Base-by-base conservation (phyloP, 768 basidiomycete species). In the Tricholoma furcatifolium region DNA sequence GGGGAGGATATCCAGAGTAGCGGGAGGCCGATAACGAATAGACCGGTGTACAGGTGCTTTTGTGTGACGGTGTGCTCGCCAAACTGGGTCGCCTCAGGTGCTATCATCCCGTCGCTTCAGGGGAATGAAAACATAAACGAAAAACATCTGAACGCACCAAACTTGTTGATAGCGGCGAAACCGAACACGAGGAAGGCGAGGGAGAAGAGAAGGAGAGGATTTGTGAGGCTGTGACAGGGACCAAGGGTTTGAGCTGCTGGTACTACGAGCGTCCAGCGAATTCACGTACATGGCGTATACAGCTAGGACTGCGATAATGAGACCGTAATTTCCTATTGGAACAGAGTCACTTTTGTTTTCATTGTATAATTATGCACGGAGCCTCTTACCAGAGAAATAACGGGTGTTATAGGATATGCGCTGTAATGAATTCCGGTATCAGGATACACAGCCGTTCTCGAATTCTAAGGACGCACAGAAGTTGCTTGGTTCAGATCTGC, bases 371-470 rank as follows among this genome's bases (percentile, higher is more conserved):
- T 54, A 31, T 12, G 36, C 24, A 7, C 12, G 4, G 32, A 2
- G 45, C 23, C 54, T 66, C 50, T 55, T 47, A 86, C 85, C 87
- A 52, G 89, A 91, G 71, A 91, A 91, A 66, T 91, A 91, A 44
- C 89, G 85, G 36, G 93, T 93, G 74, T 96, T 96, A 76, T 96
- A 93, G 20, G 91, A 91, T 80, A 95, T 91, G 54, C 93, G 84
- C 92, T 93, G 64, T 27, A 48, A 20, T 12, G 20, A 30, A 15
- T 42, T 30, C 18, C 42, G 3, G 18, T 27, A 11, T 53, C 43
- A 56, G 18, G 7, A 40, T 32, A 18, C 32, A n/a, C 32, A n/a
- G 20, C 42, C 14, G 32, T 53, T 6, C 17, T 45, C 27, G 2
- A 17, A 17, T n/a, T 35, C 18, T 5, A 36, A 34, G 15, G 2